Evolutionary conservation across 148 eudicot species (phyloP), one percentile per base, ranked within the genome.

Genomic region (Selenicereus undatus): DNA sequence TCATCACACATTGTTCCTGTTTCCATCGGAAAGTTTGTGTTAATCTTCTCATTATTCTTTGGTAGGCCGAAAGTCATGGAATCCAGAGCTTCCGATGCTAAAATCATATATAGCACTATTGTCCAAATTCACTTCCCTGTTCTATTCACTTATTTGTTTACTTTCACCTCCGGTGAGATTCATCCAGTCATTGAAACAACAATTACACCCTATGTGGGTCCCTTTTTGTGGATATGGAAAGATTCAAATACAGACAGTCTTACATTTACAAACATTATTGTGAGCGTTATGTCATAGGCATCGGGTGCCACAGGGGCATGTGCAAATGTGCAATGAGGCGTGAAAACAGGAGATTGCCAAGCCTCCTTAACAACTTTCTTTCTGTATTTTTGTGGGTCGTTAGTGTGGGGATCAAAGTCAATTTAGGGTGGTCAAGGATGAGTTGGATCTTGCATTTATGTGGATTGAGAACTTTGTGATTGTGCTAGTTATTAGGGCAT

Each of bases 281-380:
- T 36, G 39, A 36, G 39, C 2, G 39, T 36, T 54, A 1, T 48
- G 51, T 8, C 51, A 50, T 32, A 27, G 48, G 20, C 13, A 71
- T 29, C 20, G 72, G 74, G 74, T 16, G 74, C 65, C 65, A 48
- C 70, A 54, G 42, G 54, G 82, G 36, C 82, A 73, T 65, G 82
- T 80, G 75, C 71, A 10, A 39, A 39, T 39, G 54, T 27, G 5
- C 43, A 39, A 39, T 39, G 43, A 45, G 6, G 20, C 77, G 35
- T 11, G 16, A 24, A 32, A 51, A 32, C 35, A 32, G 76, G 35
- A 54, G 8, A 0, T 32, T 32, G 32, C 65, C 21, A 78, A 78
- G 5, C 6, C 13, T 11, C 21, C 42, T 8, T 12, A 62, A 56
- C 21, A 56, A 56, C 21, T 56, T 20, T 56, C 62, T 4, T 4